Evolutionary conservation across 305 asterid genomes (phyloP), one percentile per base, ranked within the genome.

Genomic region (Lippia alba): DNA sequence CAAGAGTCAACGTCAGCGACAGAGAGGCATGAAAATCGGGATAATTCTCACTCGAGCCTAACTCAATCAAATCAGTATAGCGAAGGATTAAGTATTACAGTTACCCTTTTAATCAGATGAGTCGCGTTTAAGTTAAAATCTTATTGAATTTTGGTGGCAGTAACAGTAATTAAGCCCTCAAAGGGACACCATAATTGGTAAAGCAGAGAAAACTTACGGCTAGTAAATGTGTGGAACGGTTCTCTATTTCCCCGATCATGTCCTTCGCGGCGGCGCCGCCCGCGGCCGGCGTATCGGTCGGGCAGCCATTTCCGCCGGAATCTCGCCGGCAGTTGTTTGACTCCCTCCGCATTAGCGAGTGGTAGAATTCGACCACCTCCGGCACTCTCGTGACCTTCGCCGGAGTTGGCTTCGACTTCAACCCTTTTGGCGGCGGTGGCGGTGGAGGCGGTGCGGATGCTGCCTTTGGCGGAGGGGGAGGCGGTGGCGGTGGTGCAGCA

Each of bases 181-280:
- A 65, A 74, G 64, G 14, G 61, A 56, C 10, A 68, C 66, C 24
- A 55, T 50, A 76, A 49, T 5, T 5, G 70, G 75, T 0, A 54
- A 40, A 36, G 6, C 0, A 14, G 12, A 67, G 70, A 15, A 75
- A 70, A 85, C 86, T 85, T 84, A 94, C 97, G 24, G 99, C 99
- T 0, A 91, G 89, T 79, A 94, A 85, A 84, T 94, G 89, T 0
- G 96, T 55, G 1, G 97, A 94, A 40, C 99, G 99, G 86, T 91
- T 91, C 82, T 91, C 99, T 56, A 94, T 94, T 76, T 93, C 97
- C 56, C 97, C 97, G 44, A 93, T 93, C 98, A 93, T 93, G 67
- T 91, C 97, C 85, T 91, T 91, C 0, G 97, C 84, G 69, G 84
- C 61, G n/a, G 86, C 89, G 55, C 84, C 84, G 4, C 84, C 84